A percentile compares a stretch with the other conserved stretches of the same genome.
Evolutionary conservation across 805 yeast genomes (phyloP).

Genomic region (Jamesozyma gamospora): DNA sequence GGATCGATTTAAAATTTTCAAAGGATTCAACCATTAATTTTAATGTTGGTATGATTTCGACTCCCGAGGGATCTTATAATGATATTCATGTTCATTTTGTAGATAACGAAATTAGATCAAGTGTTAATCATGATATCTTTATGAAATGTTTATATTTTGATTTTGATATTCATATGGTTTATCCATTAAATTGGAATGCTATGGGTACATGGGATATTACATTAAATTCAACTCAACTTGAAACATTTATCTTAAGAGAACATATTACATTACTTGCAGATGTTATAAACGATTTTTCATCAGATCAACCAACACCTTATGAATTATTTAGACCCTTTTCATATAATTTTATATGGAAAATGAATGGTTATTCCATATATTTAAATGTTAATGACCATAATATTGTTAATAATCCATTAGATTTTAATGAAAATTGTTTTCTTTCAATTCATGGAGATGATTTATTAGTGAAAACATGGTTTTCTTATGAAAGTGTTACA

Average conservation of each 20-base stretch:
- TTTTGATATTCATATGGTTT: constrained; percentile 48
- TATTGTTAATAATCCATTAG: constrained; percentile 81
- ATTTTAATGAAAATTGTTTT: constrained; percentile 69
- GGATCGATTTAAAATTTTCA: constrained; percentile 69
- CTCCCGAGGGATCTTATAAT: constrained; percentile 47
- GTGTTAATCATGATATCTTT: constrained; percentile 81
- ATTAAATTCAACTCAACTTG: constrained; percentile 41
- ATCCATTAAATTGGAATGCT: constrained; percentile 81
- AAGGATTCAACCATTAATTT: constrained; percentile 41
- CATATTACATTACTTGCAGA: constrained; percentile 70
- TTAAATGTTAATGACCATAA: constrained; percentile 81
- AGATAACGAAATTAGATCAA: constrained; percentile 58
- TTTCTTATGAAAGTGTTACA: constrained; percentile 53
- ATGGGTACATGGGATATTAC: constrained; percentile 57
- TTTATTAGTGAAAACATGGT: constrained; percentile 35
- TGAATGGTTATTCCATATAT: constrained; percentile 49
- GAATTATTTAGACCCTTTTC: constrained; percentile 66
- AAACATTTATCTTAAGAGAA: constrained; percentile 65
- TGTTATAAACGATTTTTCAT: constrained; percentile 60
- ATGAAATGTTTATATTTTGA: constrained; percentile 51
- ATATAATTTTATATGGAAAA: constrained; percentile 51
- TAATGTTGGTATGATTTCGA: constrained; percentile 44
- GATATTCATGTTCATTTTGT: constrained; percentile 36
- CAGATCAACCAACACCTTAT: constrained; percentile 63
- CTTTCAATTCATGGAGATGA: constrained; percentile 60